Percentiles rank a stretch among this genome's conserved stretches.
phyloP scores from a whole-genome alignment of 768 basidiomycete species.

The Phaeotremella skinneri region DNA sequence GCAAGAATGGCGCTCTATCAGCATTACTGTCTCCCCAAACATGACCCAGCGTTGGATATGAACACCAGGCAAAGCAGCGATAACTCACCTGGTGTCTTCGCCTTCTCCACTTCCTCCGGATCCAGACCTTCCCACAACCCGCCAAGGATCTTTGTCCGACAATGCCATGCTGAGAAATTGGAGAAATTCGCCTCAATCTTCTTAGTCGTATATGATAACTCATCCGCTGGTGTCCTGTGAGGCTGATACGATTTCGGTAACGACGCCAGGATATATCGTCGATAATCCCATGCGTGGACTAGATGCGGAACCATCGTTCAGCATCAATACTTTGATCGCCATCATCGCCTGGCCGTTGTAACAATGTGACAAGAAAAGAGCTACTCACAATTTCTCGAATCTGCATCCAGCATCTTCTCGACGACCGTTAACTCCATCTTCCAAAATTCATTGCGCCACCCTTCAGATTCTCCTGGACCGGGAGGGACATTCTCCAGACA shows the following conservation, averaged over 20 bases:
- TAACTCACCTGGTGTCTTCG: slow-evolving; percentile 67
- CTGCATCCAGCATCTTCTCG: slow-evolving; percentile 87
- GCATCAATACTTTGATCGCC: background rate
- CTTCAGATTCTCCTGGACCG: slow-evolving; percentile 58
- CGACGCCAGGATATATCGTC: slow-evolving; percentile 74
- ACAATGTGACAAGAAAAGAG: background rate
- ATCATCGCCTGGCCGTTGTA: background rate
- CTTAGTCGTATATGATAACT: slow-evolving; percentile 77
- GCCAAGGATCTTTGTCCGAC: slow-evolving; percentile 76
- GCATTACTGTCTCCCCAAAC: too few species aligned
- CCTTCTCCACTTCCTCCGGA: slow-evolving; percentile 59
- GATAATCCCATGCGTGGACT: slow-evolving; percentile 96
- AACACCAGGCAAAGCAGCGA: background rate
- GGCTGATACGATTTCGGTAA: slow-evolving; percentile 60
- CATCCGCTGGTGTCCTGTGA: slow-evolving; percentile 58
- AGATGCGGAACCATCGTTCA: background rate
- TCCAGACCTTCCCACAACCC: slow-evolving; percentile 61
- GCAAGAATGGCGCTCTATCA: background rate
- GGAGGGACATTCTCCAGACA: slow-evolving; percentile 82
- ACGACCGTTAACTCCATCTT: slow-evolving; percentile 78
- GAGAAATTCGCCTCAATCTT: slow-evolving; percentile 95
- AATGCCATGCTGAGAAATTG: slow-evolving; percentile 99
- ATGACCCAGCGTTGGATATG: background rate
- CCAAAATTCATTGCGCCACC: slow-evolving; percentile 79
- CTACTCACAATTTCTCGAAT: slow-evolving; percentile 83